Evolutionary conservation across 148 eudicot genomes (phyloP).

Genomic region (Rhododendron vialii): DNA sequence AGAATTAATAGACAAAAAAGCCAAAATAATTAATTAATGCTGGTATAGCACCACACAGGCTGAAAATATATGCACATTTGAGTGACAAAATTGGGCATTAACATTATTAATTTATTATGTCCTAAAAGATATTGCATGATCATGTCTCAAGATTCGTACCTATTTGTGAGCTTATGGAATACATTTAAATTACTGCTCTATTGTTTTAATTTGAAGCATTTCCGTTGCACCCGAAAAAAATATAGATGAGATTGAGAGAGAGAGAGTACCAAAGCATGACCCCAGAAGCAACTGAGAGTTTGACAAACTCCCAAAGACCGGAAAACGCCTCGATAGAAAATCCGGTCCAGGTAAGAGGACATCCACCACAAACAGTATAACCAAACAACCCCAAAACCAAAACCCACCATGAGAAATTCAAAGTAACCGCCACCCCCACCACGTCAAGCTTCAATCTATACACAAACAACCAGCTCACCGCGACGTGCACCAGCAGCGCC

Average conservation of each 20-base stretch:
- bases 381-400: slow-evolving; percentile 32
- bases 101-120: no score
- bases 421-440: slow-evolving; percentile 26
- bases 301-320: slow-evolving; percentile 47
- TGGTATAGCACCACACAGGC: no score
- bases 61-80: not conserved
- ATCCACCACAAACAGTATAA: slow-evolving; percentile 38
- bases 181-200: no score
- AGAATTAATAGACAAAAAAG: not conserved
- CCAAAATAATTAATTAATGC: not conserved
- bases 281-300: slow-evolving; percentile 47
- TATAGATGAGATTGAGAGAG: no score
- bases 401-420: slow-evolving; percentile 48
- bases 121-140: no score
- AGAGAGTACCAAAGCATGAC: slow-evolving; percentile 51
- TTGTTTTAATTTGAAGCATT: no score
- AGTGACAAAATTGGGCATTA: not conserved
- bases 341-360: slow-evolving; percentile 49
- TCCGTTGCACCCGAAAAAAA: no score
- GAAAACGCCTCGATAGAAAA: slow-evolving; percentile 52
- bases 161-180: no score
- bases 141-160: no score
- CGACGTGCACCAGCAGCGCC: slow-evolving; percentile 22
- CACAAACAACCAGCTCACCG: slow-evolving; percentile 39
- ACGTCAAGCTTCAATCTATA: slow-evolving; percentile 29